A percentile compares a stretch with the other conserved stretches of the same genome.
phyloP scores from a whole-genome alignment of 495 filamentous ascomycete species.

The Podospora bellae-mahoneyi region DNA sequence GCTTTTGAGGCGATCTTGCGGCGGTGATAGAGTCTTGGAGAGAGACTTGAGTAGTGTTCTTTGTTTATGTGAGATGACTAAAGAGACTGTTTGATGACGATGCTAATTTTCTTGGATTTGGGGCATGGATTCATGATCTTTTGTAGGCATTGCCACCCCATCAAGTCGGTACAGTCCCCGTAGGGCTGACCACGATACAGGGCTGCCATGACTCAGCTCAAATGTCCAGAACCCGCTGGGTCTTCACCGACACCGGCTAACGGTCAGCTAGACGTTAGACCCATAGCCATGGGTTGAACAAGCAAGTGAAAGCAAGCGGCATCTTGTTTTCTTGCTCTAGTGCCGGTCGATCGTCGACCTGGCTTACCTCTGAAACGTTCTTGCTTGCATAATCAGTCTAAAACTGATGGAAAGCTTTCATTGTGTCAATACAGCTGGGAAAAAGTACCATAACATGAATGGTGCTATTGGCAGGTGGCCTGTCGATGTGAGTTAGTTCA shows the following conservation, averaged over 20 bases:
- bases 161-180: not conserved
- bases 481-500: too few species aligned
- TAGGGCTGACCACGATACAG: not conserved
- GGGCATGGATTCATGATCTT: not conserved
- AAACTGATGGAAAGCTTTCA: not conserved
- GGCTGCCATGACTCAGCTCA: not conserved
- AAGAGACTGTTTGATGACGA: not conserved
- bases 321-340: not conserved
- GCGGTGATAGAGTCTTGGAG: not conserved
- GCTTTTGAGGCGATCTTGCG: not conserved
- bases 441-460: not conserved
- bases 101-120: not conserved
- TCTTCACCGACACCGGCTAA: not conserved
- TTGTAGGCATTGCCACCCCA: not conserved
- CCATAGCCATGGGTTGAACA: not conserved
- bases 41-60: not conserved
- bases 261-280: not conserved
- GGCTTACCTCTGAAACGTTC: not conserved
- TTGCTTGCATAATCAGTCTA: not conserved
- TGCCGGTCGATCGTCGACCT: not conserved
- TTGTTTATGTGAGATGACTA: not conserved
- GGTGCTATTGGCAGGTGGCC: too few species aligned
- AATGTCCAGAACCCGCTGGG: not conserved
- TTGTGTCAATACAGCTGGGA: not conserved
- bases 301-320: not conserved